Conservation (phyloP, 768 basidiomycete genomes). For the Phylloporus sp. region DNA sequence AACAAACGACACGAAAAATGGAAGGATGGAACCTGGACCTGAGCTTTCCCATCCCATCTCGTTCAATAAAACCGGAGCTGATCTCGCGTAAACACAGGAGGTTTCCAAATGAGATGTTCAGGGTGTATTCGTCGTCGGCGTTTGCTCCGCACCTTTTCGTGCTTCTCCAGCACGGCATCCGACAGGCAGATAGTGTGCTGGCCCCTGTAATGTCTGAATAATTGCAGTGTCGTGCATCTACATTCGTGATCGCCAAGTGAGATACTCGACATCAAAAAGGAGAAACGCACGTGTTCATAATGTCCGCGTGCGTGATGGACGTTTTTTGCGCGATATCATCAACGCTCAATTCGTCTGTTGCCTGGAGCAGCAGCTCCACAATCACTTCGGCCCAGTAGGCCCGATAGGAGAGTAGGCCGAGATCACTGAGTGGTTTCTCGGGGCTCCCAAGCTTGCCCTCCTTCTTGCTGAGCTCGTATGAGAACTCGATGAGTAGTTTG, state of each 20-base stretch:
- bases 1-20: neutral
- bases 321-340: constrained; percentile 98
- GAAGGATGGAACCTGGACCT: neutral
- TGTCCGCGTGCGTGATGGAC: constrained; percentile 89
- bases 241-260: constrained; percentile 16
- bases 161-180: constrained; percentile 85
- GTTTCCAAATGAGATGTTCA: constrained; percentile 86
- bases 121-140: constrained; percentile 74
- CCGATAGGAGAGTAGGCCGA: constrained; percentile 88
- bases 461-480: constrained; percentile 95
- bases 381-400: constrained; percentile 98
- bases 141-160: constrained; percentile 81
- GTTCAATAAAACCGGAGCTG: constrained; percentile 66
- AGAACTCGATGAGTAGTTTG: constrained; percentile 94
- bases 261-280: neutral
- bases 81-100: constrained; percentile 87
- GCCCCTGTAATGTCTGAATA: constrained; percentile 96
- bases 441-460: constrained; percentile 95
- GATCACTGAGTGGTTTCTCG: constrained; percentile 94
- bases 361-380: constrained; percentile 78
- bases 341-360: constrained; percentile 76
- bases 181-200: constrained; percentile 91
- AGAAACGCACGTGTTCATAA: constrained; percentile 92
- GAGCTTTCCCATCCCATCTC: neutral
- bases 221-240: constrained; percentile 89